Conservation (phyloP, 108 stramenopile genomes). For the Nitzschia putrida region DNA sequence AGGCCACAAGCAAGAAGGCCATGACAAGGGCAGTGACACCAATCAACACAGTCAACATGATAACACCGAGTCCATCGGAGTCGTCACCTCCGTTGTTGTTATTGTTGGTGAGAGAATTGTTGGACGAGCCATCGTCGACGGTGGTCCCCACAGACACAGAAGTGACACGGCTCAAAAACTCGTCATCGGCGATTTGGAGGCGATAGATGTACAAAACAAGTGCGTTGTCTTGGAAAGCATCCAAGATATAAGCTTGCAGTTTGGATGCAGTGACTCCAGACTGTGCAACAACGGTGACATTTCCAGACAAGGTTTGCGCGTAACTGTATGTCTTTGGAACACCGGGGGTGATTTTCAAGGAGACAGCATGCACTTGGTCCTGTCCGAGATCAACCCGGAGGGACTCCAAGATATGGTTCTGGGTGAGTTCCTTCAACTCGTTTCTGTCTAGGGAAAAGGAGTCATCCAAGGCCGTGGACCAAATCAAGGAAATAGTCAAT, state of each 20-base stretch:
- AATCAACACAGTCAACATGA: slow-evolving; percentile 19
- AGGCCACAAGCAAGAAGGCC: slow-evolving; percentile 16
- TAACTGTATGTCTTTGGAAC: slow-evolving; percentile 9
- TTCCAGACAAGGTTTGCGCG: slow-evolving; percentile 2
- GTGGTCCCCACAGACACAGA: not conserved
- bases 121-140: not conserved
- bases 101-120: not conserved
- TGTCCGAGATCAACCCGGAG: slow-evolving; percentile 16
- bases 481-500: not conserved
- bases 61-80: not conserved
- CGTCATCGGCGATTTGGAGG: slow-evolving; percentile 23
- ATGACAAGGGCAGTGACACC: slow-evolving; percentile 12
- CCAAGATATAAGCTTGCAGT: slow-evolving; percentile 7
- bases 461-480: not conserved
- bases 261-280: not conserved
- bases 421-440: slow-evolving; percentile 16
- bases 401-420: slow-evolving; percentile 21
- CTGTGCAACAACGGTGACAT: not conserved
- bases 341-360: slow-evolving; percentile 8
- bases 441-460: slow-evolving; percentile 7
- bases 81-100: not conserved
- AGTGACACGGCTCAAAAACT: slow-evolving; percentile 2
- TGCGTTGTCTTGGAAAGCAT: slow-evolving; percentile 26
- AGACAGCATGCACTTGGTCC: not conserved
- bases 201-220: slow-evolving; percentile 21